Evolutionary conservation across 371 early-diverging fungal species (phyloP), one percentile per base, ranked within the genome.

Genomic region (Mucor racemosus): DNA sequence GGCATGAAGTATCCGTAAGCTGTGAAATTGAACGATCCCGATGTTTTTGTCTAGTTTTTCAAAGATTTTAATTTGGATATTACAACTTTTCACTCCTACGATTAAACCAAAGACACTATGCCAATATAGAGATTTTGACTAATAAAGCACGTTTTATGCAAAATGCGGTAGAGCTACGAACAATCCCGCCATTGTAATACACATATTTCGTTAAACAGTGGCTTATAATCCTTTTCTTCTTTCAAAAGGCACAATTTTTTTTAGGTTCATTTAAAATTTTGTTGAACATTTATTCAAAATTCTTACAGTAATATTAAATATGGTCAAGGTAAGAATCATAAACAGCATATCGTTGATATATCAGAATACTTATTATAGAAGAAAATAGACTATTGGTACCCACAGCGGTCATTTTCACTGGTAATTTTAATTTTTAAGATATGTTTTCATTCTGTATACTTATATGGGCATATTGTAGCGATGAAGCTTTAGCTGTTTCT

Each of bases 401-500:
- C 95, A 95, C 79, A 91, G 89, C 72, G 95, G 95, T 53, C 89
- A 92, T 64, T 94, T 95, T 78, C 95, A 94, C 79, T 92, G 94
- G 83, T 86, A 79, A 62, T 56, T 19, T 38, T 26, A 7, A 60
- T 41, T 26, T 40, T 31, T 19, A 1, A n/a, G 17, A 44, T 7
- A 21, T 17, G 17, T 14, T 36, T 11, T 55, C 33, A 21, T 44
- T 0, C 5, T 9, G 4, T 38, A 38, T 3, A 7, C 50, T 50
- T 50, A 44, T n/a, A 44, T 6, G 44, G 3, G 6, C 6, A 44
- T 50, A 11, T 26, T 1, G 35, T 65, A 85, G 85, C 78, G 99
- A 99, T 74, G 99, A 99, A 79, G 92, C 96, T 15, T 86, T 99
- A 36, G 98, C 98, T 15, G 90, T 95, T 59, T 91, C 87, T 75